Evolutionary conservation across 2,329 filamentous ascomycete species (phyloP), one percentile per base, ranked within the genome.

Genomic region (Exophiala oligosperma): DNA sequence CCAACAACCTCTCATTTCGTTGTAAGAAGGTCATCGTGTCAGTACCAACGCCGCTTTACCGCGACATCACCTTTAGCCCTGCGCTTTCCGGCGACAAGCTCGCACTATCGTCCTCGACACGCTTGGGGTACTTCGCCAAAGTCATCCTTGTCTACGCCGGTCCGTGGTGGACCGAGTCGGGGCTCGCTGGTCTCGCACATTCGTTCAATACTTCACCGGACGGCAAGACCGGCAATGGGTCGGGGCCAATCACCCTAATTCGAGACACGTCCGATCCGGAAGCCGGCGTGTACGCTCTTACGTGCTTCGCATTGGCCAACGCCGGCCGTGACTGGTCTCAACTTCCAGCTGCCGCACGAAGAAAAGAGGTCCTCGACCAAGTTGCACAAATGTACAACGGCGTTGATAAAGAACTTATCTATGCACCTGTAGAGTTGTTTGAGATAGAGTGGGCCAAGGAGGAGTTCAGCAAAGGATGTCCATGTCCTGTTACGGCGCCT

Each of bases 61-160:
- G 73, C 32, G 71, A 68, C 4, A 79, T 86, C 28, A 52, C 43
- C 0, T 84, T 84, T 67, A 49, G 66, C 0, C 82, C 83, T 0
- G 55, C 71, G 0, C 72, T 85, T 0, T 77, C 78, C 0, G 29
- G 60, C 0, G 60, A 62, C 1, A 81, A 80, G 61, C 63, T 67
- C 17, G 64, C 69, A 0, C 66, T 76, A 37, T 61, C 69, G 5
- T 59, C 73, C 1, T 69, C 73, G 0, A 72, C 71, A 12, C 66
- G 58, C 0, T 74, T 77, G 28, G 80, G 81, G 2, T 77, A 77
- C 59, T 81, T 81, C 61, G 76, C 73, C 54, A 84, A 84, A 66
- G 75, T 75, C 3, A 80, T 84, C 54, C 64, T 78, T 29, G 60
- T 70, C 5, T 81, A 56, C 65, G 2, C 74, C 77, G 0, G 80